Base-by-base conservation (phyloP, 768 basidiomycete species). In the Podaxis sp. region DNA sequence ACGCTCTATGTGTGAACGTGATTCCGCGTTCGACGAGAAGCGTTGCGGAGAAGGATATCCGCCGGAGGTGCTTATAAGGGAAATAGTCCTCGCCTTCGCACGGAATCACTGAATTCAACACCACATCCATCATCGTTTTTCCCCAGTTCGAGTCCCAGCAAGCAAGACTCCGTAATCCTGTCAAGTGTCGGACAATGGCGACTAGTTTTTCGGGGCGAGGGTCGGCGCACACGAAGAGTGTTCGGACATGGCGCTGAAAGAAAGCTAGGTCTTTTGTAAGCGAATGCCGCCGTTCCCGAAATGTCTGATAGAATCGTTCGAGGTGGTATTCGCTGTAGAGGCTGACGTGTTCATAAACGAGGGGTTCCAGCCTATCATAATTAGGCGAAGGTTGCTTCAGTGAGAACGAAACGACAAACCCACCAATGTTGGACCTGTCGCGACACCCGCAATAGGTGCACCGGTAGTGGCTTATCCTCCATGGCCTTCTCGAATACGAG, bases 121-220 rank as follows among this genome's bases (percentile, higher is more conserved):
- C 22, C 15, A 55, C n/a, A 17, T 47, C 36, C 12, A 61, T 33
- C 13, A 25, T 43, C n/a, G 33, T 47, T 4, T 36, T 55, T 24
- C 60, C 60, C 60, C 60, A 61, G 9, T 38, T 41, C 22, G 15
- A 22, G n/a, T 54, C 52, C 60, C 60, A 61, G 38, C 60, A 61
- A 29, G 60, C 60, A 22, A 61, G 52, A 25, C 60, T 55, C 7
- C 43, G 53, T 36, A 61, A 36, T 19, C 52, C 53, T 15, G 41
- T 55, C 29, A 61, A 24, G n/a, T 55, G 29, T 8, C 22, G 52
- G 37, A 55, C 24, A 29, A 61, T 55, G 2, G 52, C 52, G 2
- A 24, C 24, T 27, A 55, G 8, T 27, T 55, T 33, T 38, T 55
- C 53, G 29, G 25, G 8, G 27, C 27, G 27, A 24, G 40, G 41